These are phyloP conservation scores for Kodamaea derodonti DNA, from an alignment of 1,139 yeast species.

Conservation along the genomic window DNA sequence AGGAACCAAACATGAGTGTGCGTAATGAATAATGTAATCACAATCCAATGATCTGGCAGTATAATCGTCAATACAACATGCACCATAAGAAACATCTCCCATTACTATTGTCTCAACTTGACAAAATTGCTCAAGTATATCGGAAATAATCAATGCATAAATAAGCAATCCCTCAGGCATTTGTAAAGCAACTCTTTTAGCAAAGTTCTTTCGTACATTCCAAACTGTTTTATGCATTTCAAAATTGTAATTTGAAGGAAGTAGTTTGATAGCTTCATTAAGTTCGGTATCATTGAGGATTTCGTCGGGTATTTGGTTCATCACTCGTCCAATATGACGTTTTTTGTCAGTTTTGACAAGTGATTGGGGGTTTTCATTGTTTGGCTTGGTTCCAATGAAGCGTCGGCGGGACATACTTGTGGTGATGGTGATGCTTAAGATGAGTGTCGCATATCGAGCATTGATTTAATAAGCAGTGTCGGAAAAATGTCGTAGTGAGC, in stretches of 20 bases:
- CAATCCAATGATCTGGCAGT: conserved; percentile 92
- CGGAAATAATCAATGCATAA: conserved; percentile 82
- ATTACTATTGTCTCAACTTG: conserved; percentile 83
- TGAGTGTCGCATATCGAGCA: too few species aligned
- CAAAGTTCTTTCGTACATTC: conserved; percentile 73
- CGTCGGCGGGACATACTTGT: too few species aligned
- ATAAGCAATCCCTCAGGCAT: conserved; percentile 96
- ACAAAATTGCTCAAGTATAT: conserved; percentile 89
- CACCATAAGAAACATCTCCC: conserved; percentile 99
- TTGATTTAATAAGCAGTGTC: too few species aligned
- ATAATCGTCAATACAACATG: conserved; percentile 96
- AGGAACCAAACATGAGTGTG: conserved; percentile 96
- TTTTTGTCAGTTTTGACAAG: conserved; percentile 24
- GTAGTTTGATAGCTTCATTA: conserved; percentile 71
- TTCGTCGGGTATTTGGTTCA: conserved; percentile 89
- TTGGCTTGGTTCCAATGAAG: conserved; percentile 31
- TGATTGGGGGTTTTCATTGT: conserved; percentile 8
- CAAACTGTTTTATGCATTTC: conserved; percentile 95
- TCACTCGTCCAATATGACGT: conserved; percentile 50
- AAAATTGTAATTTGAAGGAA: conserved; percentile 90
- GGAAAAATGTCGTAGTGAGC: too few species aligned
- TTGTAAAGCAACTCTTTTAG: conserved; percentile 82
- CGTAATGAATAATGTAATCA: conserved; percentile 93
- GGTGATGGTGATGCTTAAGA: too few species aligned
- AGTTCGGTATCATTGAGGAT: conserved; percentile 75